Conservation (phyloP, 768 basidiomycete genomes). For the Auricularia sp. region DNA sequence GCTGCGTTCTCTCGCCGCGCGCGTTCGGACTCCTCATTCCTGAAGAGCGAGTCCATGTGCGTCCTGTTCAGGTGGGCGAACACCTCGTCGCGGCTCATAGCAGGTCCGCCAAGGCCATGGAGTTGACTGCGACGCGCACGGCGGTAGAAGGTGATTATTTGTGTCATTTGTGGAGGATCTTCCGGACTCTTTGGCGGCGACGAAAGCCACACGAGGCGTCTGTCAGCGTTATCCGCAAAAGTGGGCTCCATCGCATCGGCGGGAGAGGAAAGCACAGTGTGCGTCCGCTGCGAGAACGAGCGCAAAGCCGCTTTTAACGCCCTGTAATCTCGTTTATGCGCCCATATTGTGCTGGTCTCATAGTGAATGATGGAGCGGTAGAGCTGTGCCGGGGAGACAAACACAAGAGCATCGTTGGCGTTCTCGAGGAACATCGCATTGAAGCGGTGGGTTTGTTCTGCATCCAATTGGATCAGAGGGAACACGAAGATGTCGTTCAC, state of each 20-base stretch:
- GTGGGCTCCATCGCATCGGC: background rate
- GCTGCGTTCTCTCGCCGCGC: background rate
- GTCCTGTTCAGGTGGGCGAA: background rate
- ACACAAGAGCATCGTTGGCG: background rate
- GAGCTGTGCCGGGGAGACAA: background rate
- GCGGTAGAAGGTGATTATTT: too few relatives aligned
- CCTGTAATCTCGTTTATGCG: background rate
- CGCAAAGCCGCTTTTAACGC: background rate
- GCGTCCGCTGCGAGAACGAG: background rate
- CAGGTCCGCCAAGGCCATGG: background rate
- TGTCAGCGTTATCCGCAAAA: background rate
- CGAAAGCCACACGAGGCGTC: too few relatives aligned
- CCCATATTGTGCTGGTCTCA: background rate
- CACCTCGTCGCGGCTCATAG: too few relatives aligned
- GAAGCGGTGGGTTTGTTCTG: background rate
- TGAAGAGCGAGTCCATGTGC: background rate
- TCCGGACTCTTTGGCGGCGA: too few relatives aligned
- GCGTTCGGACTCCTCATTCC: background rate
- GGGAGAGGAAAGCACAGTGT: background rate
- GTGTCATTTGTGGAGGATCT: too few relatives aligned
- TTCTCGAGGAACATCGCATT: background rate
- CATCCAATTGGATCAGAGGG: background rate
- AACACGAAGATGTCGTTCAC: background rate
- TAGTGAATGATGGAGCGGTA: background rate
- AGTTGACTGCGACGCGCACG: background rate